phyloP scores from a whole-genome alignment of 345 rosid species.

The Schrenkiella parvula region DNA sequence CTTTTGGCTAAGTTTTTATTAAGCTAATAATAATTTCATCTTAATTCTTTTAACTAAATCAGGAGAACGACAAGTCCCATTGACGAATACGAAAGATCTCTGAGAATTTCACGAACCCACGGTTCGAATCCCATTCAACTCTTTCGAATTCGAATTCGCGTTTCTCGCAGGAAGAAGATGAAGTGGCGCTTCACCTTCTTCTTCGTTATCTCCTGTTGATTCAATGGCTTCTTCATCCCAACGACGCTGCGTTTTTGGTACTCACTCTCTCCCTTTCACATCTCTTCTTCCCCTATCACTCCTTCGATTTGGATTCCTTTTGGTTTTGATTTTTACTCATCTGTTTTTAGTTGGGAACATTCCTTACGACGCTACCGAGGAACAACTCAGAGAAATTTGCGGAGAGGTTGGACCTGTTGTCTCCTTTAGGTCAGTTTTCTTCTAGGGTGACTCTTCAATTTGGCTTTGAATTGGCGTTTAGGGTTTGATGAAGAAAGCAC shows the following conservation, averaged over 20 bases:
- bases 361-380: slow-evolving; percentile 97
- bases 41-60: no score
- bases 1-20: no score
- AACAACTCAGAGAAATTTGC: slow-evolving; percentile 93
- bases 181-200: slow-evolving; percentile 61
- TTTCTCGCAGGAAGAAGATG: slow-evolving; percentile 54
- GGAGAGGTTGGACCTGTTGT: slow-evolving; percentile 98
- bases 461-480: not conserved
- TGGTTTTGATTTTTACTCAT: not conserved
- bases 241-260: slow-evolving; percentile 98
- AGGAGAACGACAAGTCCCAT: no score
- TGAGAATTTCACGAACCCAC: not conserved
- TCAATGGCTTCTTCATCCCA: slow-evolving; percentile 86
- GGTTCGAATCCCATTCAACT: not conserved
- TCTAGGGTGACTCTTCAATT: not conserved
- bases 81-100: slow-evolving; percentile 13
- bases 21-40: no score
- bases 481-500: slow-evolving; percentile 3
- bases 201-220: slow-evolving; percentile 46
- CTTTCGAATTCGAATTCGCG: not conserved
- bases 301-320: not conserved
- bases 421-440: slow-evolving; percentile 74
- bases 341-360: slow-evolving; percentile 81
- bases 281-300: not conserved
- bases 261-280: slow-evolving; percentile 9